Conservation (phyloP, 1,139 yeast genomes). For the Pichia sp. region DNA sequence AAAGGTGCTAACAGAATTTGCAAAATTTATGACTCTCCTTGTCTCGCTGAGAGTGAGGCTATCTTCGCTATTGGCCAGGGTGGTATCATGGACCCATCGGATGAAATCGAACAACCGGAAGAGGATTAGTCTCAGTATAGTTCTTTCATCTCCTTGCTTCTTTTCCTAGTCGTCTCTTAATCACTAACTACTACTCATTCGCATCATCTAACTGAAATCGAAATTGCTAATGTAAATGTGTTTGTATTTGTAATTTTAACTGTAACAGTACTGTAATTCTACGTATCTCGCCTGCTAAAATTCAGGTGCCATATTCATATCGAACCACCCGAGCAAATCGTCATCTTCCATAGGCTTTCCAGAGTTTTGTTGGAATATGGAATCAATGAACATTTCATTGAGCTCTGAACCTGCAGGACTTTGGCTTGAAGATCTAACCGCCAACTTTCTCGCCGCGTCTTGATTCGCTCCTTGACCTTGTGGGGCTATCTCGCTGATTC, state of each 20-base stretch:
- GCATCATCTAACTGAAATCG: background rate
- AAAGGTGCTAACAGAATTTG: slow-evolving; percentile 89
- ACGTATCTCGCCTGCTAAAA: slow-evolving; percentile 29
- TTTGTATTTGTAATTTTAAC: too few species aligned
- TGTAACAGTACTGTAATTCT: too few species aligned
- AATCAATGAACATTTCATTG: slow-evolving; percentile 35
- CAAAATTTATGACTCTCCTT: slow-evolving; percentile 91
- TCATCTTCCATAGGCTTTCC: slow-evolving; percentile 72
- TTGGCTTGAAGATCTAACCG: slow-evolving; percentile 7
- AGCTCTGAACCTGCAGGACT: slow-evolving; percentile 23
- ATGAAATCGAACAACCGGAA: slow-evolving; percentile 38
- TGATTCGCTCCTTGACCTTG: too few species aligned
- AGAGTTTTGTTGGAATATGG: slow-evolving; percentile 72
- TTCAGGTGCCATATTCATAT: slow-evolving; percentile 56
- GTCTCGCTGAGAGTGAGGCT: slow-evolving; percentile 92
- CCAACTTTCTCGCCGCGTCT: too few species aligned
- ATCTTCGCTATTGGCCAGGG: slow-evolving; percentile 95
- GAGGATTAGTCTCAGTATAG: slow-evolving; percentile 39
- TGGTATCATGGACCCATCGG: slow-evolving; percentile 91
- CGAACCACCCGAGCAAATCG: slow-evolving; percentile 96
- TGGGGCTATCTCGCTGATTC: background rate
- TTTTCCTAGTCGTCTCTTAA: background rate
- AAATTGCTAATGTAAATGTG: too few species aligned
- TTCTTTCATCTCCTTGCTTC: background rate
- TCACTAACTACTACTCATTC: background rate